Evolutionary conservation across 805 yeast genomes (phyloP).

Genomic region (Wickerhamomyces bisporus): DNA sequence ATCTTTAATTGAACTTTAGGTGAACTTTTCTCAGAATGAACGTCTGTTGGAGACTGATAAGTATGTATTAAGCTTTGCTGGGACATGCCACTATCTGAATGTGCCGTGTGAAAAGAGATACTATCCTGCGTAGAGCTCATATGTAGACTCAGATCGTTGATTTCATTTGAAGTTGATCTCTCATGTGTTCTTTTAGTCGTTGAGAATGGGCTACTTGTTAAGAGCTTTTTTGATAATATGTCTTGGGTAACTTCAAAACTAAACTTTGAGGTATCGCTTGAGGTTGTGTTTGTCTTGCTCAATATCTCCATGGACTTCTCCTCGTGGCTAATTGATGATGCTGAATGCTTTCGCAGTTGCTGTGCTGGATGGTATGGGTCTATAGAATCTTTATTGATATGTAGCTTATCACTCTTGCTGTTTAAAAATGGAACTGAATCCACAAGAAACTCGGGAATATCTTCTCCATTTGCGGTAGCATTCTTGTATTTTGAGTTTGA

Average conservation of each 20-base stretch:
- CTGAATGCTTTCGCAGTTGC: constrained; percentile 12
- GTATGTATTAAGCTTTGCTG: constrained; percentile 17
- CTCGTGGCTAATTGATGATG: constrained; percentile 10
- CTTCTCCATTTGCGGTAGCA: constrained; percentile 11
- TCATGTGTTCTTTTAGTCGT: not conserved
- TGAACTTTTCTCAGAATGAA: constrained; percentile 3
- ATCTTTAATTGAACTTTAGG: constrained; percentile 13
- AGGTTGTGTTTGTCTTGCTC: constrained; percentile 3
- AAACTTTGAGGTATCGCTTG: constrained; percentile 15
- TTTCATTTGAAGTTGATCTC: not conserved
- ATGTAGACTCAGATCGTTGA: not conserved
- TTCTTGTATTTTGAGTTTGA: constrained; percentile 7
- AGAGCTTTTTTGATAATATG: constrained; percentile 1
- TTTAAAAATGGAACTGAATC: constrained; percentile 13
- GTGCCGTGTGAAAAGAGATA: constrained; percentile 19
- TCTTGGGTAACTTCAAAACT: constrained; percentile 10
- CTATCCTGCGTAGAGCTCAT: constrained; percentile 1
- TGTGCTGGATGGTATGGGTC: constrained; percentile 15
- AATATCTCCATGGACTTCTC: constrained; percentile 2
- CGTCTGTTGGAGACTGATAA: constrained; percentile 5
- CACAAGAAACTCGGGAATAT: constrained; percentile 17
- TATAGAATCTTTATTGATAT: constrained; percentile 7
- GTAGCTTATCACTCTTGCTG: constrained; percentile 7
- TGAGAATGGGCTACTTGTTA: not conserved
- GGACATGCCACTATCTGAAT: constrained; percentile 11